Evolutionary conservation across 331 rosid species (phyloP).

Genomic region (Quercus phellos): DNA sequence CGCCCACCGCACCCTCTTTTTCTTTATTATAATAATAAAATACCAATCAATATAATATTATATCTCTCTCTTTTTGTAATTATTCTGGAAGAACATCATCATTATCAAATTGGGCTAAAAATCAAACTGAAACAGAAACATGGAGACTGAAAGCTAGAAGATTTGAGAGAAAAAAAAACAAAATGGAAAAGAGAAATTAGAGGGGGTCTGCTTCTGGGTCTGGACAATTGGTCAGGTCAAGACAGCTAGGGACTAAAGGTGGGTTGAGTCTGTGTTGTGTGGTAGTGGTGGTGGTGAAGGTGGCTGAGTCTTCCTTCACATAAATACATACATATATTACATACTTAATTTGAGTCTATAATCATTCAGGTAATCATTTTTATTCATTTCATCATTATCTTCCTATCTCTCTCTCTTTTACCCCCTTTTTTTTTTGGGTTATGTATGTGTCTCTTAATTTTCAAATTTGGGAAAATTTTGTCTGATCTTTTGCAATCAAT

Average conservation of each 20-base stretch:
- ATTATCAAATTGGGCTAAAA: conserved; percentile 31
- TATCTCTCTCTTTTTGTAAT: conserved; percentile 38
- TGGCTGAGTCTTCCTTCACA: not conserved
- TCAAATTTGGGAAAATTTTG: not conserved
- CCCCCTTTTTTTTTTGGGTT: not conserved
- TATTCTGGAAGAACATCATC: conserved; percentile 48
- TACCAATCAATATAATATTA: not conserved
- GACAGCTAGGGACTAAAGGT: conserved; percentile 13
- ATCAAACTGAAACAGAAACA: conserved; percentile 10
- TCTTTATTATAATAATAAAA: conserved; percentile 29
- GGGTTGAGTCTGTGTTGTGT: conserved; percentile 14
- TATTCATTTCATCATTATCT: not conserved
- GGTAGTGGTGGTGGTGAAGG: not conserved
- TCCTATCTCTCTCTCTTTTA: not conserved
- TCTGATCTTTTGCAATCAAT: not conserved
- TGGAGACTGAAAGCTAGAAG: conserved; percentile 10
- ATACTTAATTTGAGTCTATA: conserved; percentile 5
- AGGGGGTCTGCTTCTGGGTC: not conserved
- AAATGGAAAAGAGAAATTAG: not conserved
- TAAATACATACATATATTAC: not conserved
- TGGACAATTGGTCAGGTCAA: conserved; percentile 20
- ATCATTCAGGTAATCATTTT: conserved; percentile 25
- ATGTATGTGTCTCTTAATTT: not conserved
- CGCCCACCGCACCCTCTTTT: conserved; percentile 9
- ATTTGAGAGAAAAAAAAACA: not conserved